Percentiles rank a stretch among this genome's conserved stretches.
phyloP scores from a whole-genome alignment of 2,329 filamentous ascomycete species.

The Colletotrichum caudatum region DNA sequence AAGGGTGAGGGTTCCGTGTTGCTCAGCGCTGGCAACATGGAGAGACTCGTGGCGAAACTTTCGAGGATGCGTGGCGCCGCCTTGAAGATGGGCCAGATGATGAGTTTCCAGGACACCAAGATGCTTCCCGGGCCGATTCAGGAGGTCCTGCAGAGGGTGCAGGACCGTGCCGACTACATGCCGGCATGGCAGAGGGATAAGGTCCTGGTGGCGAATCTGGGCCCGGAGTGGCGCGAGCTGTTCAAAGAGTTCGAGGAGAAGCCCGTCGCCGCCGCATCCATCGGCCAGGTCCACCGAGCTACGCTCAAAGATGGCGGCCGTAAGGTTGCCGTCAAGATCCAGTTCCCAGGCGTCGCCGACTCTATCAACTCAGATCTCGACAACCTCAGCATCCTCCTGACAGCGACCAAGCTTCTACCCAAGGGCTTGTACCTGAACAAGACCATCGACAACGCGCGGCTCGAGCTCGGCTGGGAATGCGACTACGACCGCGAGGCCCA shows the following conservation, averaged over 20 bases:
- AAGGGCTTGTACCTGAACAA: slow-evolving; percentile 95
- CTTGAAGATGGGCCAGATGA: slow-evolving; percentile 97
- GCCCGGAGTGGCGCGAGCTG: slow-evolving; percentile 84
- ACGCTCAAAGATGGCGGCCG: slow-evolving; percentile 79
- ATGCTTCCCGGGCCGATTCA: slow-evolving; percentile 91
- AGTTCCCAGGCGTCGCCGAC: slow-evolving; percentile 95
- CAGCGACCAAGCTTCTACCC: slow-evolving; percentile 88
- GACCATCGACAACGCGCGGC: slow-evolving; percentile 94
- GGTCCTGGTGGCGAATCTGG: slow-evolving; percentile 83
- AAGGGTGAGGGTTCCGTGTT: slow-evolving; percentile 79
- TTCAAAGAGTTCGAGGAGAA: slow-evolving; percentile 89
- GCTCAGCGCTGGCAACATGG: slow-evolving; percentile 90
- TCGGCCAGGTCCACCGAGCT: slow-evolving; percentile 94
- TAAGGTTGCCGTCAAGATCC: slow-evolving; percentile 92
- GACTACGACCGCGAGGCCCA: slow-evolving; percentile 92
- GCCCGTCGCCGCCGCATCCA: slow-evolving; percentile 94
- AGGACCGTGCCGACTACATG: slow-evolving; percentile 98
- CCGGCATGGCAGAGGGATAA: slow-evolving; percentile 90
- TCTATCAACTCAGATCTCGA: slow-evolving; percentile 97
- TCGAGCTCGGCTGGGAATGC: slow-evolving; percentile 96
- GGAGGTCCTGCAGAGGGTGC: slow-evolving; percentile 90
- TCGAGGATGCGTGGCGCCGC: slow-evolving; percentile 97
- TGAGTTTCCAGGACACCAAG: slow-evolving; percentile 97
- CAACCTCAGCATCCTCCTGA: slow-evolving; percentile 90
- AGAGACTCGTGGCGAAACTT: slow-evolving; percentile 90